phyloP scores from a whole-genome alignment of 192 early-diverging fungal genomes.

The Umbelopsis isabellina region DNA sequence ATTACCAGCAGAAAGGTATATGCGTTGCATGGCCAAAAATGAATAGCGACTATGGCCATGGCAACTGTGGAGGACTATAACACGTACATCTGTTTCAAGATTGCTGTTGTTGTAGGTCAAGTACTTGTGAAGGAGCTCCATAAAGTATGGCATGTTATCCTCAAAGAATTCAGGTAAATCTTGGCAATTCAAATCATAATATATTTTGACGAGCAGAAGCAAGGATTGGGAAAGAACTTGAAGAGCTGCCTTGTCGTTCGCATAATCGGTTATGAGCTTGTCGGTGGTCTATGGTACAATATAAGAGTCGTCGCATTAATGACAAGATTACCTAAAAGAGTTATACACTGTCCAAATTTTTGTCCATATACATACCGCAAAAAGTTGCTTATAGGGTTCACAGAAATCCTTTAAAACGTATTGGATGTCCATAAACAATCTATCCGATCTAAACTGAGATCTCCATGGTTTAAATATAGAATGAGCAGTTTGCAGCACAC shows the following conservation, averaged over 20 bases:
- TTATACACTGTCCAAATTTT: neutral
- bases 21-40: neutral
- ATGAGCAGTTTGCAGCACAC: constrained; percentile 92
- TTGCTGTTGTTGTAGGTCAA: constrained; percentile 78
- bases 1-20: neutral
- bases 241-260: constrained; percentile 63
- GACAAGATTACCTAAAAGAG: neutral
- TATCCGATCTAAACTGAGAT: constrained; percentile 77
- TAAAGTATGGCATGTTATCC: constrained; percentile 82
- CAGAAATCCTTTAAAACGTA: constrained; percentile 87
- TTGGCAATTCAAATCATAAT: constrained; percentile 93
- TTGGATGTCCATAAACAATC: constrained; percentile 89
- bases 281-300: constrained; percentile 67
- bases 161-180: constrained; percentile 98
- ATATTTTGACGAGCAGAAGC: constrained; percentile 84
- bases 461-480: constrained; percentile 96
- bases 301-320: neutral
- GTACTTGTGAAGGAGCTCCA: constrained; percentile 89
- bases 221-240: constrained; percentile 75
- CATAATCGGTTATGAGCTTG: constrained; percentile 70
- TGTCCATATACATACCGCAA: constrained; percentile 58
- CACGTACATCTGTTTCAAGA: constrained; percentile 61
- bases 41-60: neutral
- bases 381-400: constrained; percentile 78
- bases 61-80: neutral